A percentile compares a stretch with the other conserved stretches of the same genome.
Conservation (phyloP, 2,329 filamentous ascomycete species). For the Aureobasidium sp. region DNA sequence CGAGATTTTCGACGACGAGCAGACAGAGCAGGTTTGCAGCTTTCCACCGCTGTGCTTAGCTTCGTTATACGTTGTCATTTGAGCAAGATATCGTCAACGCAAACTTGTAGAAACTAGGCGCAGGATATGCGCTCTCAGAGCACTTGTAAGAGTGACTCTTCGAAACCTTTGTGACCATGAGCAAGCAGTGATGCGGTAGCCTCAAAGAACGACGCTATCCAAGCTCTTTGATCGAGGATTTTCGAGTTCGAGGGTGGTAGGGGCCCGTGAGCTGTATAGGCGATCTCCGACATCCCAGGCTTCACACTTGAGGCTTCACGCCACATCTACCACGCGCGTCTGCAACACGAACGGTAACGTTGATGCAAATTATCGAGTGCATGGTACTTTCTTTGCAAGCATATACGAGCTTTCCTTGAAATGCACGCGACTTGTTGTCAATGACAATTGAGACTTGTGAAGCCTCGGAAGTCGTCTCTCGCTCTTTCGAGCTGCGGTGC, state of each 20-base stretch:
- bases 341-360: background rate
- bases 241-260: background rate
- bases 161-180: background rate
- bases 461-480: too few species aligned
- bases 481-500: too few species aligned
- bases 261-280: background rate
- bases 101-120: background rate
- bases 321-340: background rate
- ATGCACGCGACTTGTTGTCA: too few species aligned
- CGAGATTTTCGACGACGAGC: background rate
- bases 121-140: background rate
- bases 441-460: too few species aligned
- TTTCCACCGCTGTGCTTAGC: background rate
- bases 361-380: background rate
- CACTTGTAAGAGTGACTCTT: background rate
- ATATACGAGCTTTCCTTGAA: too few species aligned
- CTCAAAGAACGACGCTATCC: background rate
- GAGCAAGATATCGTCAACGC: background rate
- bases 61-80: background rate
- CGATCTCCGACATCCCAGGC: background rate
- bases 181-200: too few species aligned
- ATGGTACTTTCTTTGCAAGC: background rate
- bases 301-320: background rate
- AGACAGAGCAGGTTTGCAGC: background rate
- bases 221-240: background rate